A percentile compares a stretch with the other conserved stretches of the same genome.
Evolutionary conservation across 768 basidiomycete genomes (phyloP).

Genomic region (Psilocybe tampanensis): DNA sequence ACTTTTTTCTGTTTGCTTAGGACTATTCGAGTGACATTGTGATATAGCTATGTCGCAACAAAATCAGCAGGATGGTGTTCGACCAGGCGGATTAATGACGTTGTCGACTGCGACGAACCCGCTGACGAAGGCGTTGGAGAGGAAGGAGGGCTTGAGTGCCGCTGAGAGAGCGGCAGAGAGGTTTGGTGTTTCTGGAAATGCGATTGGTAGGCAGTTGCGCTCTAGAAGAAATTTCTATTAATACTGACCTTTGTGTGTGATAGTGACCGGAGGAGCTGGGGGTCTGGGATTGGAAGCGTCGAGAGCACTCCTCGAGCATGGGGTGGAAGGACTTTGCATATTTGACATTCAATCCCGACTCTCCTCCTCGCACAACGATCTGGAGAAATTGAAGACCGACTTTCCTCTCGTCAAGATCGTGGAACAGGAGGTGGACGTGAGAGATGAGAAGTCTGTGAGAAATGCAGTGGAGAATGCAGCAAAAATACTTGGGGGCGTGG

Average conservation of each 20-base stretch:
- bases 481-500: slow-evolving; percentile 31
- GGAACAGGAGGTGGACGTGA: slow-evolving; percentile 37
- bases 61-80: no score
- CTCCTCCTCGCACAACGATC: slow-evolving; percentile 22
- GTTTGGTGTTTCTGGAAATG: slow-evolving; percentile 41
- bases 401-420: slow-evolving; percentile 37
- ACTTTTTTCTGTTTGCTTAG: no score
- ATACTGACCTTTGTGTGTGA: background rate
- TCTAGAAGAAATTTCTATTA: background rate
- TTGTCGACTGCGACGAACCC: slow-evolving; percentile 21
- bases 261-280: slow-evolving; percentile 48
- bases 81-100: background rate
- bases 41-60: no score
- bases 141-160: slow-evolving; percentile 8
- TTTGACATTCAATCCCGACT: slow-evolving; percentile 30
- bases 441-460: slow-evolving; percentile 31
- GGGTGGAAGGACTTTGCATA: slow-evolving; percentile 35
- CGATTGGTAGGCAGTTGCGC: slow-evolving; percentile 32
- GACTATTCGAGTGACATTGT: no score
- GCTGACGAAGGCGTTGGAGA: slow-evolving; percentile 12
- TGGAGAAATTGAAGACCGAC: slow-evolving; percentile 22
- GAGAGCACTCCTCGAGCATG: slow-evolving; percentile 47
- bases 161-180: slow-evolving; percentile 30
- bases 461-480: slow-evolving; percentile 26
- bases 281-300: slow-evolving; percentile 37